Base-by-base conservation (phyloP, 768 basidiomycete species). In the Krasilnikovozyma curviuscula region DNA sequence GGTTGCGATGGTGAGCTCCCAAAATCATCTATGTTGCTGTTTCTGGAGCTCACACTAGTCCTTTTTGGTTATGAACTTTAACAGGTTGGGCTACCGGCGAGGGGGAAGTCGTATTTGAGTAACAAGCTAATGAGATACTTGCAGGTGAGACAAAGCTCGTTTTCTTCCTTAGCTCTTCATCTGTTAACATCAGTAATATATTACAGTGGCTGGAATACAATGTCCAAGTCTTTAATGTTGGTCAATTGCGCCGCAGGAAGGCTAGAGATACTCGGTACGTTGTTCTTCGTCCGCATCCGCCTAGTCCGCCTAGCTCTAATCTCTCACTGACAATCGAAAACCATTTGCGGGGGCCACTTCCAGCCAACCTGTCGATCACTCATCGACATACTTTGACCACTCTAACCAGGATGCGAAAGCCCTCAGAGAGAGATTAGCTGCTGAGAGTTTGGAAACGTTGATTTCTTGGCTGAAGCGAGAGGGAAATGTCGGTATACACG, bases 181-280 rank as follows among this genome's bases (percentile, higher is more conserved):
- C 10, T 9, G 21, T 24, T 34, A n/a, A 27, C 29, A 2, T 19
- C 8, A 29, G 27, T 2, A 24, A 5, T 39, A 32, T 8, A 8
- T 21, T 19, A 27, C 55, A 97, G 88, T 98, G 93, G 93, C 73
- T 98, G 38, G 93, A 98, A 65, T 98, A 95, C 63, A 77, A 91
- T 55, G 91, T 93, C 55, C 83, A 88, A 82, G 93, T 97, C 5
- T 97, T 97, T 71, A 97, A 98, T 61, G 93, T 97, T 25, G 93
- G 91, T 6, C 91, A 97, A 63, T 69, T 93, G 21, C 74, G 89
- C 48, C 75, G 88, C 25, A 80, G 81, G 1, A 76, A 88, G 54
- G 91, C 91, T 14, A 74, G 69, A 50, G 39, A 47, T 40, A n/a
- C n/a, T n/a, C n/a, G n/a, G n/a, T n/a, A n/a, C n/a, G n/a, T n/a